Evolutionary conservation across 1,284 basidiomycete genomes (phyloP), one percentile per base, ranked within the genome.

Genomic region (Tausonia pullulans): DNA sequence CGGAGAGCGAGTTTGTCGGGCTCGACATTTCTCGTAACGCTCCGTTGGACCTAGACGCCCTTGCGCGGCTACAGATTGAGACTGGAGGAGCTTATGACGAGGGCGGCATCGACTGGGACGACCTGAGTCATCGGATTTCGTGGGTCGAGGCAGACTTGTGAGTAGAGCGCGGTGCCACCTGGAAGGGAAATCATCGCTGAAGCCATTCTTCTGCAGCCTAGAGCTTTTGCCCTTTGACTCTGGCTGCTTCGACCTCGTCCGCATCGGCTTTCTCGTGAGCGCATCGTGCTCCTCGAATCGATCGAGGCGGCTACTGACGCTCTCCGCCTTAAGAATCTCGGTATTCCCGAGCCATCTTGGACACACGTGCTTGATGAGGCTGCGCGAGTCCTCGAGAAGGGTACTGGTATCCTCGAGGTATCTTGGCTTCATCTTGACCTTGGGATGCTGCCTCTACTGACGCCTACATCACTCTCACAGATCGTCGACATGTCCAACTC

Each of bases 161-260:
- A 69, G 75, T 70, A 7, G 40, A 3, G 27, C 39, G 8, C 5
- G 44, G 3, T 41, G 58, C n/a, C 43, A 46, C 10, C 44, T 44
- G 44, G 9, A 5, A 13, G 43, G 50, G 16, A 41, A 51, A 4
- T 10, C 40, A 52, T 10, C 43, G 8, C 44, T 39, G n/a, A 41
- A 44, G n/a, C 5, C 11, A 39, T 46, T 46, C 41, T 43, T 44
- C 14, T 13, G 10, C 65, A 76, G 76, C 67, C 69, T 76, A 7
- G 62, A 73, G 8, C 62, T 68, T 1, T 67, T 77, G 7, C 75
- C 75, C 0, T 77, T 74, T 67, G 74, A 75, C 60, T 67, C 72
- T 1, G 74, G 73, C 27, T 69, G 69, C 5, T 77, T 77, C 52
- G 76, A 77, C 67, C 68, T 74, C 59, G 74, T 77, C 3, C 75